These are phyloP conservation scores for Cryphonectria carpinicola DNA, from an alignment of 2,329 filamentous ascomycete genomes.

Conservation along the genomic window DNA sequence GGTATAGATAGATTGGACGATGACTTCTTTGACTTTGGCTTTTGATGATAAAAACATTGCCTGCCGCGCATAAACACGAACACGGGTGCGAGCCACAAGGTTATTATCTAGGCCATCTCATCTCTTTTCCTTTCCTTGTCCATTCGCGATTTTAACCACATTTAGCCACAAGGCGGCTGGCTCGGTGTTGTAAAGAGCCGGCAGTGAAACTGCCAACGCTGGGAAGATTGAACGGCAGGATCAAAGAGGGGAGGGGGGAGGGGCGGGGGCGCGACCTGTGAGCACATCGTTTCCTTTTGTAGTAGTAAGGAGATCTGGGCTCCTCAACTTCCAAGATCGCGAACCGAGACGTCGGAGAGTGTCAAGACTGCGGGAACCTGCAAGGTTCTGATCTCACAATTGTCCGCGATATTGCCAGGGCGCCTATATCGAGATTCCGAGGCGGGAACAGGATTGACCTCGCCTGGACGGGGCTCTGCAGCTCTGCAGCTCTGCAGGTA, in stretches of 20 bases:
- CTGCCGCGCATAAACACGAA: background rate
- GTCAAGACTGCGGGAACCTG: constrained; percentile 15
- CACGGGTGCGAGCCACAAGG: background rate
- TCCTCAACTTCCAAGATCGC: background rate
- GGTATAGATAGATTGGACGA: background rate
- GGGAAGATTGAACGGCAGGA: background rate
- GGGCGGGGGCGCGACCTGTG: too few relatives aligned
- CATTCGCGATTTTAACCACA: background rate
- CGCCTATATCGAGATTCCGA: constrained; percentile 3
- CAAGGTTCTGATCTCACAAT: constrained; percentile 19
- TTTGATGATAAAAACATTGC: background rate
- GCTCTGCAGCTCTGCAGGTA: background rate
- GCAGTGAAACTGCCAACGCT: background rate
- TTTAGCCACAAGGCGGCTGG: background rate
- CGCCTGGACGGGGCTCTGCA: background rate
- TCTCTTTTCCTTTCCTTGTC: background rate
- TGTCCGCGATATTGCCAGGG: constrained; percentile 16
- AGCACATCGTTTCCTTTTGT: background rate
- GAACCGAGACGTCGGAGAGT: constrained; percentile 19
- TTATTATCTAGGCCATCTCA: background rate
- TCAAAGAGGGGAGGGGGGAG: too few relatives aligned
- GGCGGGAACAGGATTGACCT: background rate
- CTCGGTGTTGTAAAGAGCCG: background rate
- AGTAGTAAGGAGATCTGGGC: background rate
- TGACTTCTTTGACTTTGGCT: background rate